A percentile compares a stretch with the other conserved stretches of the same genome.
Evolutionary conservation across 1,139 yeast species (phyloP).

Genomic region (Pichia sp.): DNA sequence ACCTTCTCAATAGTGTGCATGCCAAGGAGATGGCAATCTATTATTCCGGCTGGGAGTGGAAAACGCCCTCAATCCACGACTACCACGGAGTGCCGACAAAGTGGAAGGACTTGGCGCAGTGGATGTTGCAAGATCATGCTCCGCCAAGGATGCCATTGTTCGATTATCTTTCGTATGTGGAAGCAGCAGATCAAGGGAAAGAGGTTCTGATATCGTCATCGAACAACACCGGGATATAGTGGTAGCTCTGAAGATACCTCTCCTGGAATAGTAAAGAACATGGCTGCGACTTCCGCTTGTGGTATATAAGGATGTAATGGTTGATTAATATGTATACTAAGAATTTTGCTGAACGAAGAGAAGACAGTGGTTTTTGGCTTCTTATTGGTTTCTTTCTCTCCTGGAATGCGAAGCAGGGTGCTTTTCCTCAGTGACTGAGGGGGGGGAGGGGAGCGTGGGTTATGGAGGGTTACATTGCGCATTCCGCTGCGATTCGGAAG

Average conservation of each 20-base stretch:
- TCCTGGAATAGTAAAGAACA: background rate
- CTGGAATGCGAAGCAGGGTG: background rate
- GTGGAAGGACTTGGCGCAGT: constrained; percentile 3
- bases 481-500: no score
- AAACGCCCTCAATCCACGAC: background rate
- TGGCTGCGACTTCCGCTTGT: background rate
- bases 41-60: constrained; percentile 9
- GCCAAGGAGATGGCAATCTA: constrained; percentile 10
- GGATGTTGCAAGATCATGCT: constrained; percentile 10
- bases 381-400: background rate
- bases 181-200: background rate
- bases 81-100: background rate
- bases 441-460: no score
- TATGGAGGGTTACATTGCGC: no score
- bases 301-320: background rate
- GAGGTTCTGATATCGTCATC: background rate
- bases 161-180: constrained; percentile 8
- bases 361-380: background rate
- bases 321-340: background rate
- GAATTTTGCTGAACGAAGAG: background rate
- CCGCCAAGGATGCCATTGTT: constrained; percentile 12
- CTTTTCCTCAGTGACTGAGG: no score
- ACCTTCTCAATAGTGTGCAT: constrained; percentile 1
- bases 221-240: background rate
- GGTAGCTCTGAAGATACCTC: background rate